Percentiles rank a stretch among this genome's conserved stretches.
Evolutionary conservation across 2,329 filamentous ascomycete species (phyloP).

Genomic region (Penicillium sclerotiorum): DNA sequence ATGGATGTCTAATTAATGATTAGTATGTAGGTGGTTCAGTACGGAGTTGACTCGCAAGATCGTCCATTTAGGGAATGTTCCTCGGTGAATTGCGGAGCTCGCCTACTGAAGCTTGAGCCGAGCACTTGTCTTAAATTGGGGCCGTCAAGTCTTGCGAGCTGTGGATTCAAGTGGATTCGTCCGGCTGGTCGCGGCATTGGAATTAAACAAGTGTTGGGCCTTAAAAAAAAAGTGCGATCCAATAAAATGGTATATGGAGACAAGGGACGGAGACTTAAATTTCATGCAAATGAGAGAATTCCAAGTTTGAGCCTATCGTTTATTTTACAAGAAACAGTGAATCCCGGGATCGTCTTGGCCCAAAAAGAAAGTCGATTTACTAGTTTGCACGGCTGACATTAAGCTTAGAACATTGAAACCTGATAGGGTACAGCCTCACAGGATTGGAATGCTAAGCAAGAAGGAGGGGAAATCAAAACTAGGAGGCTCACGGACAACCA

Average conservation of each 20-base stretch:
- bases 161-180: slow-evolving; percentile 2
- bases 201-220: no score
- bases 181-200: slow-evolving; percentile 1
- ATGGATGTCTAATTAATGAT: no score
- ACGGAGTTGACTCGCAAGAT: not conserved
- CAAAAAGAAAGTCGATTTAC: no score
- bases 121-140: not conserved
- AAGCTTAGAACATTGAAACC: no score
- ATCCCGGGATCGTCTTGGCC: no score
- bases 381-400: no score
- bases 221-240: no score
- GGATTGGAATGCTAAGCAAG: not conserved
- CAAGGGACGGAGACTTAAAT: no score
- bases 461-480: not conserved
- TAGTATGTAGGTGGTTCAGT: not conserved
- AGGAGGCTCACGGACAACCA: slow-evolving; percentile 3
- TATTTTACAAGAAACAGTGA: no score
- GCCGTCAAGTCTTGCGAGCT: not conserved
- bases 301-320: no score
- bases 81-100: slow-evolving; percentile 15
- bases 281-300: no score
- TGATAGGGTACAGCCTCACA: slow-evolving; percentile 3
- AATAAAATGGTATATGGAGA: no score
- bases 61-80: not conserved
- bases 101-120: slow-evolving; percentile 17